These are phyloP conservation scores for Escallonia rubra DNA, from an alignment of 129 eudicot genomes.

Conservation along the genomic window DNA sequence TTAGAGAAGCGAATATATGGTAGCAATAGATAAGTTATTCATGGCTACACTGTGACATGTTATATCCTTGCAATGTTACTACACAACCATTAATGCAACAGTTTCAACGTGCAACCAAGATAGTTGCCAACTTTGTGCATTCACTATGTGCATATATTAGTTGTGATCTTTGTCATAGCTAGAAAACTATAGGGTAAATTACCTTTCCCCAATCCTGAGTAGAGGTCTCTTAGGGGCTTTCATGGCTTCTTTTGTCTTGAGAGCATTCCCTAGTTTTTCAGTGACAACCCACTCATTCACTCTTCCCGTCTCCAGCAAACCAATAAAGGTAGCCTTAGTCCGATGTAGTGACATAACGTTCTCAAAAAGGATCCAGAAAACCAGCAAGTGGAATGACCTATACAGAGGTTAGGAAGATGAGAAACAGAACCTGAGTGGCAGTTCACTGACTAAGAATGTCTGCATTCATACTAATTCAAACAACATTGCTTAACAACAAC, in stretches of 20 bases:
- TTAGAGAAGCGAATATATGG: no score
- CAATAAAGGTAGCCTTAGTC: conserved; percentile 67
- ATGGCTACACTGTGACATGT: no score
- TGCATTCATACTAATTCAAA: background rate
- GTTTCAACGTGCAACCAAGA: background rate
- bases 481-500: no score
- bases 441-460: background rate
- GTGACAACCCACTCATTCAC: conserved; percentile 76
- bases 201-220: conserved; percentile 49
- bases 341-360: conserved; percentile 69
- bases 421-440: background rate
- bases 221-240: conserved; percentile 36
- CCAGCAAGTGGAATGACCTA: conserved; percentile 62
- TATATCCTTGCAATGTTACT: no score
- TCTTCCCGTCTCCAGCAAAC: conserved; percentile 53
- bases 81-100: background rate
- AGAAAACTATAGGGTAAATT: background rate
- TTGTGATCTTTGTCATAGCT: background rate
- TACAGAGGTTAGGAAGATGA: background rate
- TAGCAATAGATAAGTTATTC: no score
- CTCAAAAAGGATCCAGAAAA: conserved; percentile 73
- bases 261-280: conserved; percentile 57
- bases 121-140: background rate
- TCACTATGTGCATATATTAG: background rate
- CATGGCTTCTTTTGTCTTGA: conserved; percentile 32